Base-by-base conservation (phyloP, 163 green algal species). In the Scenedesmus sp. region DNA sequence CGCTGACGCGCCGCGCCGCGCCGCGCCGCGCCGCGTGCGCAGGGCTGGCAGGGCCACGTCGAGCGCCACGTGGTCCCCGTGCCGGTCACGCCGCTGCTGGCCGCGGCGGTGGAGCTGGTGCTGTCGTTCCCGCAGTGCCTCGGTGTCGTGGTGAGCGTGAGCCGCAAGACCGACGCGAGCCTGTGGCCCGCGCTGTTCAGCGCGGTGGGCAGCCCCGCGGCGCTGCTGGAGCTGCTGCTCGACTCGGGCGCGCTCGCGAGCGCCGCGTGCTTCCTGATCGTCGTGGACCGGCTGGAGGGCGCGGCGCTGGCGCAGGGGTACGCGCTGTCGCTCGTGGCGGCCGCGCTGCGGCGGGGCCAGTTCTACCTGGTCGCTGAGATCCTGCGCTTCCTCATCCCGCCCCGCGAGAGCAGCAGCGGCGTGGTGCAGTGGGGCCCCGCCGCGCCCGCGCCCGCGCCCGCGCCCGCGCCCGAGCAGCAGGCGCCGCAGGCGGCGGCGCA, bases 171-270 rank as follows among this genome's bases (percentile, higher is more conserved):
- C 11, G 94, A 98, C 79, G 92, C 92, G 0, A 56, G 84, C 28
- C 89, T 97, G 70, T 98, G 94, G 94, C 93, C 93, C 13, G 70
- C 91, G 42, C 90, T 98, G n/a, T 98, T 97, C 82, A 82, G 78
- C 5, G 94, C 93, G 0, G 90, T 94, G 24, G 94, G 94, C 69
- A 81, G 73, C 18, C 94, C 94, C 13, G 74, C 78, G 28, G 63
- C 56, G 36, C 75, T 98, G 65, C 81, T 93, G 60, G 87, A 95
- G 54, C 82, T 81, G 22, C 85, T 96, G 74, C 69, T 96, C 69
- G 83, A 84, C 31, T 75, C 80, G 0, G 92, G 92, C 14, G 84
- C 81, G 3, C 87, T 96, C 42, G 34, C 10, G 9, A 73, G 60
- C 63, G 73, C 84, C 0, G 80, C 86, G 0, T 88, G 84, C 88